A percentile compares a stretch with the other conserved stretches of the same genome.
These are phyloP conservation scores for Nemania diffusa DNA, from an alignment of 2,329 filamentous ascomycete genomes.

Conservation along the genomic window DNA sequence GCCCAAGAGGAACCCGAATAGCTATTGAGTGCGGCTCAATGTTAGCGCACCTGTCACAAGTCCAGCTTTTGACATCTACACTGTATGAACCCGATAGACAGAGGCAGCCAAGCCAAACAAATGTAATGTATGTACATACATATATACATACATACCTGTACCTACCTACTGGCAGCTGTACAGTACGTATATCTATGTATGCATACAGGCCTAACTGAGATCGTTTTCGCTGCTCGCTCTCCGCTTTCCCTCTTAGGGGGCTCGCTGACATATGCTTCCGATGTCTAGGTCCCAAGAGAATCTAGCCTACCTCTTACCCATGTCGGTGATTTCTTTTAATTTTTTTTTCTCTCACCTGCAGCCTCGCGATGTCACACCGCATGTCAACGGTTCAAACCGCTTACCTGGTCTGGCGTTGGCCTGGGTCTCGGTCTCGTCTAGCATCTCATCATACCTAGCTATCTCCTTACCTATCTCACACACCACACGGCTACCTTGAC, in stretches of 20 bases:
- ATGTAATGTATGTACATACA: neutral
- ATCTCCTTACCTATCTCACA: neutral
- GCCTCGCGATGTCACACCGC: slow-evolving; percentile 25
- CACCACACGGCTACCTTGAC: neutral
- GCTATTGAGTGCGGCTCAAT: slow-evolving; percentile 17
- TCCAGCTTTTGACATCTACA: slow-evolving; percentile 3
- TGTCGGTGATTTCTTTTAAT: neutral
- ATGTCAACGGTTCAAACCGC: slow-evolving; percentile 2
- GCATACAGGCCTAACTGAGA: neutral
- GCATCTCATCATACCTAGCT: neutral
- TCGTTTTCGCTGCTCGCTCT: slow-evolving; percentile 5
- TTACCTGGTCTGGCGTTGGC: slow-evolving; percentile 4
- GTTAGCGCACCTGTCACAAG: neutral
- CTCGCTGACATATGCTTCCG: neutral
- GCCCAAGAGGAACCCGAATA: neutral
- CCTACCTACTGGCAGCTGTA: too few relatives aligned
- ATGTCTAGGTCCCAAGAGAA: slow-evolving; percentile 1
- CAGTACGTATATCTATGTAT: neutral
- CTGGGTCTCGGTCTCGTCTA: neutral
- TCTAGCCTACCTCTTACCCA: slow-evolving; percentile 6
- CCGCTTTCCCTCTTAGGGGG: slow-evolving; percentile 18
- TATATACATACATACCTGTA: neutral
- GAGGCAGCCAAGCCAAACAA: slow-evolving; percentile 10
- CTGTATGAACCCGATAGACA: slow-evolving; percentile 4
- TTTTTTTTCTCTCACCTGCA: neutral